These are phyloP conservation scores for Aspergillus costaricaensis DNA, from an alignment of 2,329 filamentous ascomycete species.

Conservation along the genomic window DNA sequence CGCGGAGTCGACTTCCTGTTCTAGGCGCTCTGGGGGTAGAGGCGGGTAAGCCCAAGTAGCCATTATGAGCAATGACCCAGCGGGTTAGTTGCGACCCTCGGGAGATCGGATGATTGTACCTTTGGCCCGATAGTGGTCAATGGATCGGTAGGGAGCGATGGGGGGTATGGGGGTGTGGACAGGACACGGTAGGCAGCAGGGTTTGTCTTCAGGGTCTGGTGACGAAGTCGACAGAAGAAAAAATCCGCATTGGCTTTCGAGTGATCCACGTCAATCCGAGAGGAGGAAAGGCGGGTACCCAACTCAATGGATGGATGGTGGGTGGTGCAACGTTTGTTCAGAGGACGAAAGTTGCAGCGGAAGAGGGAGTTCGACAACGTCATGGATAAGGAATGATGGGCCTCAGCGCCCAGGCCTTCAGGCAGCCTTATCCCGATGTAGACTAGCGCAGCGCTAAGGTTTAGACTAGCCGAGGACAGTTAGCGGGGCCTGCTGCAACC, in stretches of 20 bases:
- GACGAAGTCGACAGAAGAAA: constrained; percentile 18
- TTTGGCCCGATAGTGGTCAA: neutral
- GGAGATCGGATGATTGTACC: neutral
- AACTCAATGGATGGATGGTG: constrained; percentile 9
- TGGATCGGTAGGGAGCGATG: neutral
- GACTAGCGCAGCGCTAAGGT: constrained; percentile 22
- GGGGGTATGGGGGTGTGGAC: neutral
- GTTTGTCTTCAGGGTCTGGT: neutral
- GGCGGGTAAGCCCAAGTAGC: constrained; percentile 64
- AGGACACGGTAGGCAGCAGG: neutral
- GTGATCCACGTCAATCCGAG: constrained; percentile 26
- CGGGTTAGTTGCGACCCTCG: neutral
- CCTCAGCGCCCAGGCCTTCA: constrained; percentile 20
- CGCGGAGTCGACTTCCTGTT: constrained; percentile 55
- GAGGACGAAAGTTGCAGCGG: constrained; percentile 10
- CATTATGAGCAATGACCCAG: constrained; percentile 45
- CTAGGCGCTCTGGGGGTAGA: constrained; percentile 53
- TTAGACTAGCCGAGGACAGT: constrained; percentile 25
- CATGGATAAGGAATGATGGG: constrained; percentile 25
- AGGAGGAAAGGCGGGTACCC: constrained; percentile 11
- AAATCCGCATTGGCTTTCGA: constrained; percentile 15
- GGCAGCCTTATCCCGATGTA: constrained; percentile 13
- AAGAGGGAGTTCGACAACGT: constrained; percentile 28
- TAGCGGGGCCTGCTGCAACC: constrained; percentile 27
- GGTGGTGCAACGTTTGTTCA: constrained; percentile 32